Conservation (phyloP, 176 grass and related monocot genomes). For the Phoenix dactylifera region DNA sequence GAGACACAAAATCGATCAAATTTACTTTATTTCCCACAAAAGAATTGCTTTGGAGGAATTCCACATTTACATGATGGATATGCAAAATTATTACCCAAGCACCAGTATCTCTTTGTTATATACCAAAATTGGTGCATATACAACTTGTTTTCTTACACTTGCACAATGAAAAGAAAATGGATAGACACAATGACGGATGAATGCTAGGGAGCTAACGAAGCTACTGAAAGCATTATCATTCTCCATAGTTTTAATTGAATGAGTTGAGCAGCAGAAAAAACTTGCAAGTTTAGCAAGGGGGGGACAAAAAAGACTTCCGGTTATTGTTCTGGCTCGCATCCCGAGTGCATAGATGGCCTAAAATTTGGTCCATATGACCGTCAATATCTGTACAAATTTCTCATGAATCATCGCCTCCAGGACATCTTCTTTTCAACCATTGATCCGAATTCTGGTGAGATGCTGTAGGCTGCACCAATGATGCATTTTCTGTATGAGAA, state of each 20-base stretch:
- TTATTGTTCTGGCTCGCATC: no score
- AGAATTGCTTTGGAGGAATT: neutral
- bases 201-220: no score
- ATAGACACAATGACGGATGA: neutral
- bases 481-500: slow-evolving; percentile 49
- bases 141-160: neutral
- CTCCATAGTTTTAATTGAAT: no score
- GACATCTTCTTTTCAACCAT: slow-evolving; percentile 22
- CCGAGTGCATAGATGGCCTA: neutral
- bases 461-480: slow-evolving; percentile 24
- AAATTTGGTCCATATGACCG: no score
- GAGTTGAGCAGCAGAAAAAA: no score
- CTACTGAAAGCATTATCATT: no score
- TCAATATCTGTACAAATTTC: no score
- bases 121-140: slow-evolving; percentile 13
- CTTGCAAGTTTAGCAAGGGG: no score
- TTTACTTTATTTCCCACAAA: neutral
- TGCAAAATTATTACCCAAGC: neutral
- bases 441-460: slow-evolving; percentile 26
- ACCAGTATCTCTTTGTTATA: slow-evolving; percentile 3
- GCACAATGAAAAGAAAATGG: neutral
- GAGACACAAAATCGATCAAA: no score
- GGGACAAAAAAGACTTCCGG: no score
- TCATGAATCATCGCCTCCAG: neutral
- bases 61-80: slow-evolving; percentile 3